Conservation (phyloP, 192 early-diverging fungal species). For the Polychytrium aggregatum region DNA sequence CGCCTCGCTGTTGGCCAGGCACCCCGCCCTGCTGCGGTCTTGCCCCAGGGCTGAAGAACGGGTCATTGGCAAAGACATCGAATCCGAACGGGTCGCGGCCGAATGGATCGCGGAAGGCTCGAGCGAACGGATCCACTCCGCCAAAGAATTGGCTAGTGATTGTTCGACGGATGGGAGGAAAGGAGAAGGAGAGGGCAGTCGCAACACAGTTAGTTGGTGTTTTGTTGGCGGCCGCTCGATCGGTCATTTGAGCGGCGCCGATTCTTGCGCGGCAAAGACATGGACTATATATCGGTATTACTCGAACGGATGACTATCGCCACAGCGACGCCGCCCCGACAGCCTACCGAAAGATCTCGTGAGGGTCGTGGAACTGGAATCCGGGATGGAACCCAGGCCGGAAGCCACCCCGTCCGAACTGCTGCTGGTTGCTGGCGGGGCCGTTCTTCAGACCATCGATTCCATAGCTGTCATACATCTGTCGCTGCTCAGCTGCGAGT, state of each 20-base stretch:
- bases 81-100: background rate
- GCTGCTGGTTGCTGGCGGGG: too few species aligned
- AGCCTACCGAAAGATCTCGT: slow-evolving; percentile 1
- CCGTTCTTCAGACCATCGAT: too few species aligned
- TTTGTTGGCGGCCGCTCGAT: background rate
- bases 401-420: background rate
- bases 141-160: slow-evolving; percentile 1
- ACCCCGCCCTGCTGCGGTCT: too few species aligned
- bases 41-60: background rate
- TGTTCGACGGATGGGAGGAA: background rate
- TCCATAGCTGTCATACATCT: background rate
- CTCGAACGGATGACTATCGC: too few species aligned
- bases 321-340: too few species aligned
- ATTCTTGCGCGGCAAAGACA: too few species aligned
- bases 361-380: background rate
- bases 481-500: background rate
- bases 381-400: background rate
- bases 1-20: background rate
- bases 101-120: background rate
- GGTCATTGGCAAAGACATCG: background rate
- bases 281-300: too few species aligned
- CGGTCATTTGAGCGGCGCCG: too few species aligned
- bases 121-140: background rate
- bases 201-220: background rate
- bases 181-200: background rate